Base-by-base conservation (phyloP, 75 land plant genomes). In the Pinus taeda region DNA sequence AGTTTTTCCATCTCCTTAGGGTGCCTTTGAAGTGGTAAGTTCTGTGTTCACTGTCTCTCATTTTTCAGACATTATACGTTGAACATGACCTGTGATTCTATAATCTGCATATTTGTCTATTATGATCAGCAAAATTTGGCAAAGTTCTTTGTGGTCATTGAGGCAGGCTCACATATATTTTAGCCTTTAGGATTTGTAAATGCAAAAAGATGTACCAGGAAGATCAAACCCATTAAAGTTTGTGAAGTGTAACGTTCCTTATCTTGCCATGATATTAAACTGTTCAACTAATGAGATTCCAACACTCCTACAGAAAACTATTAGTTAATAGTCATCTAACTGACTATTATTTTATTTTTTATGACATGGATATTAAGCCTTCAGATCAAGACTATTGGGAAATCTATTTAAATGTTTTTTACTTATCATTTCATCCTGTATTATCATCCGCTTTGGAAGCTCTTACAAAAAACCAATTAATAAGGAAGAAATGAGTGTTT, bases 151-250 rank as follows among this genome's bases (percentile, higher is more conserved):
- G 37, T 22, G 72, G 42, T 42, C 8, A 7, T 11, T 37, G 53
- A 42, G 72, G 22, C 72, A 69, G 53, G 72, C 72, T 69, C 49
- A 69, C n/a, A 36, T 12, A 42, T 69, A 69, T 69, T 67, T 18
- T 42, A 69, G 18, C 6, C 6, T 39, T 39, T 4, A 33, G 33
- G 42, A 36, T 67, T 17, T 18, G 20, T 39, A 67, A 39, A 67
- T 7, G 49, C 42, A 67, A 17, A 67, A 67, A 45, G 20, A 64
- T 67, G 2, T 39, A 67, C 21, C 4, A 18, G 71, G 45, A 67
- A 45, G 49, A 67, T 67, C 30, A 17, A 6, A 14, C 37, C 37
- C 21, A 8, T 6, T 49, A 49, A 49, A 8, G 55, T 49, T 49
- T 37, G n/a, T 69, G 15, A 69, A n/a, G 53, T 49, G 11, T 69